These are phyloP conservation scores for Aspergillus sclerotialis DNA, from an alignment of 2,329 filamentous ascomycete genomes.

Conservation along the genomic window DNA sequence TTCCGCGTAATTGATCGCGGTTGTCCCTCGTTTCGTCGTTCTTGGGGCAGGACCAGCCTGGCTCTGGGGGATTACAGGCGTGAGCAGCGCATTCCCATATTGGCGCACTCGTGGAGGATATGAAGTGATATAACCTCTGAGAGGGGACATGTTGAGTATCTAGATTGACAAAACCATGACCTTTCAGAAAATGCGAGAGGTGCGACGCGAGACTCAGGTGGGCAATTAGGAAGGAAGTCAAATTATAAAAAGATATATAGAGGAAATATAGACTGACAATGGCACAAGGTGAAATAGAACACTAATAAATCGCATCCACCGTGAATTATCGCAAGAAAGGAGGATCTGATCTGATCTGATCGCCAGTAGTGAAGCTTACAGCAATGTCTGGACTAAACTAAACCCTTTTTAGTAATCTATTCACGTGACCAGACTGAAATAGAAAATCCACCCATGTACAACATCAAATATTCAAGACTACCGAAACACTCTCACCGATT, in stretches of 20 bases:
- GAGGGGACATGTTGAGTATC: slow-evolving; percentile 47
- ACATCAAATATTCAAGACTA: no score
- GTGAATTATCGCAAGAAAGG: no score
- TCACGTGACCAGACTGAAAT: neutral
- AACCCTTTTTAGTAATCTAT: neutral
- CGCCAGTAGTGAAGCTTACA: neutral
- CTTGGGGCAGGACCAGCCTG: slow-evolving; percentile 61
- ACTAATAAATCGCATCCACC: no score
- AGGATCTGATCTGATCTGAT: no score
- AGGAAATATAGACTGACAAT: neutral
- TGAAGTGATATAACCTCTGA: slow-evolving; percentile 83
- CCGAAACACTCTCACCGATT: no score
- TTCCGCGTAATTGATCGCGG: slow-evolving; percentile 95
- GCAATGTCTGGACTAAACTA: slow-evolving; percentile 1
- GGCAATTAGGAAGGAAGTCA: slow-evolving; percentile 6
- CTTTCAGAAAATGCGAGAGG: slow-evolving; percentile 15
- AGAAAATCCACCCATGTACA: neutral
- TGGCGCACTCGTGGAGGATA: slow-evolving; percentile 85
- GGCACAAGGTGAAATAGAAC: neutral
- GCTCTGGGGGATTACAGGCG: slow-evolving; percentile 69
- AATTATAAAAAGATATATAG: slow-evolving; percentile 1
- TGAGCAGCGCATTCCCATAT: slow-evolving; percentile 87
- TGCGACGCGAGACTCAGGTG: neutral
- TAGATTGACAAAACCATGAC: slow-evolving; percentile 29
- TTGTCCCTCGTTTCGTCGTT: slow-evolving; percentile 95